Conservation (phyloP, 2,329 filamentous ascomycete genomes). For the Aspergillus japonicus region DNA sequence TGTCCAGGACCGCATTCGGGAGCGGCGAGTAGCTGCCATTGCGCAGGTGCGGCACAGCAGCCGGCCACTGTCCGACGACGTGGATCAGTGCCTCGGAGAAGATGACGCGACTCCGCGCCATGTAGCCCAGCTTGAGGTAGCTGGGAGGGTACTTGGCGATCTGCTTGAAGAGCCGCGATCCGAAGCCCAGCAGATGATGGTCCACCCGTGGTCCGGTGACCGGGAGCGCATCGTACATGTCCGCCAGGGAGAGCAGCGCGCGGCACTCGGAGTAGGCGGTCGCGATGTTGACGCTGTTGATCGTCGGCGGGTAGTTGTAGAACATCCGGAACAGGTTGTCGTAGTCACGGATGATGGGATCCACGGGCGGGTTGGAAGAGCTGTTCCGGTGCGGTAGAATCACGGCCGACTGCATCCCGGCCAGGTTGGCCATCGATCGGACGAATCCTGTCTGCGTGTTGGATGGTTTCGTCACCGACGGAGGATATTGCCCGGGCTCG, state of each 20-base stretch:
- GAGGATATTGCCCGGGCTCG: slow-evolving; percentile 44
- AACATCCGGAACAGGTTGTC: slow-evolving; percentile 94
- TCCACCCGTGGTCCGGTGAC: slow-evolving; percentile 89
- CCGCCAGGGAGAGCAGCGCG: slow-evolving; percentile 80
- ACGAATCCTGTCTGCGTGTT: slow-evolving; percentile 70
- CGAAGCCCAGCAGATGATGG: slow-evolving; percentile 90
- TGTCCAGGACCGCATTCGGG: slow-evolving; percentile 73
- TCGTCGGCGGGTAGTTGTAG: slow-evolving; percentile 82
- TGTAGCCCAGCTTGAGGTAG: slow-evolving; percentile 84
- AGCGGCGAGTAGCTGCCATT: slow-evolving; percentile 54
- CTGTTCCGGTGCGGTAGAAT: slow-evolving; percentile 50
- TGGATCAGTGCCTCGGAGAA: slow-evolving; percentile 88
- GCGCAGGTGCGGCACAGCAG: slow-evolving; percentile 73
- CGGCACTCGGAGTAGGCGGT: slow-evolving; percentile 94
- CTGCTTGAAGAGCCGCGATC: slow-evolving; percentile 88
- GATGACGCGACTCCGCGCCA: slow-evolving; percentile 78
- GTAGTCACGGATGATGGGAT: slow-evolving; percentile 84
- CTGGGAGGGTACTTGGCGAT: slow-evolving; percentile 94
- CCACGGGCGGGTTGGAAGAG: slow-evolving; percentile 59
- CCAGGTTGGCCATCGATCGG: slow-evolving; percentile 80
- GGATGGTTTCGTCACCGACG: slow-evolving; percentile 63
- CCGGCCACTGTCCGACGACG: slow-evolving; percentile 91
- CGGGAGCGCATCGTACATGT: slow-evolving; percentile 86
- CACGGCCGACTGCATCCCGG: slow-evolving; percentile 54
- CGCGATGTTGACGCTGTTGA: slow-evolving; percentile 85